A percentile compares a stretch with the other conserved stretches of the same genome.
phyloP scores from a whole-genome alignment of 192 early-diverging fungal species.

The Nowakowskiella sp. region DNA sequence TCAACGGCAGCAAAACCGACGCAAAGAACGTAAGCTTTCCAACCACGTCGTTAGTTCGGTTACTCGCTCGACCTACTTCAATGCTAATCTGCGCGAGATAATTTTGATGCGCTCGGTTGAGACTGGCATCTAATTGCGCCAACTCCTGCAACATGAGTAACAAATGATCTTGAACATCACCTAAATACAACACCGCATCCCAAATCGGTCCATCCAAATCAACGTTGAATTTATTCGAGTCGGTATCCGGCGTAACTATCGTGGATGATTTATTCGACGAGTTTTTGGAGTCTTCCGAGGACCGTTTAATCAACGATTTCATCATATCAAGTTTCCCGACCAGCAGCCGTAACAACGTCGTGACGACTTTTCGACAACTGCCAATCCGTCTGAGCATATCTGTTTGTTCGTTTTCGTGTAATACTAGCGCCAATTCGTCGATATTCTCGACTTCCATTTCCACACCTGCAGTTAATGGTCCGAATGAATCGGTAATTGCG shows the following conservation, averaged over 20 bases:
- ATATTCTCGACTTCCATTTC: no score
- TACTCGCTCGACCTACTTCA: conserved; percentile 60
- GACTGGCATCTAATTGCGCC: conserved; percentile 64
- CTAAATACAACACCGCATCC: conserved; percentile 64
- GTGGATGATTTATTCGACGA: conserved; percentile 17
- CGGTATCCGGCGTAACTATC: conserved; percentile 29
- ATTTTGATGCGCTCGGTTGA: conserved; percentile 64
- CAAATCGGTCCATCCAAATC: conserved; percentile 15
- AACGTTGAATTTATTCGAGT: conserved; percentile 4
- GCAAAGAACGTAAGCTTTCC: conserved; percentile 65
- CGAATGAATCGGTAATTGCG: no score
- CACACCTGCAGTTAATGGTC: no score
- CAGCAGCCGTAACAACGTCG: conserved; percentile 59
- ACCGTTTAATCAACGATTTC: conserved; percentile 65
- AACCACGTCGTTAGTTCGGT: conserved; percentile 64
- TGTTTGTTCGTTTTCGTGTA: no score
- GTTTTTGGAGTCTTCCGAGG: conserved; percentile 35
- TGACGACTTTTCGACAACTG: conserved; percentile 62
- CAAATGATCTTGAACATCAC: conserved; percentile 75
- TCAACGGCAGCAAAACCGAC: conserved; percentile 65
- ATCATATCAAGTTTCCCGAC: conserved; percentile 69
- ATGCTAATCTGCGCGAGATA: conserved; percentile 72
- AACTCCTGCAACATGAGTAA: conserved; percentile 69
- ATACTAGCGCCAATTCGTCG: no score
- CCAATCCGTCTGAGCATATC: conserved; percentile 71